These are phyloP conservation scores for Mallotus nudiflorus DNA, from an alignment of 345 rosid species.

Conservation along the genomic window DNA sequence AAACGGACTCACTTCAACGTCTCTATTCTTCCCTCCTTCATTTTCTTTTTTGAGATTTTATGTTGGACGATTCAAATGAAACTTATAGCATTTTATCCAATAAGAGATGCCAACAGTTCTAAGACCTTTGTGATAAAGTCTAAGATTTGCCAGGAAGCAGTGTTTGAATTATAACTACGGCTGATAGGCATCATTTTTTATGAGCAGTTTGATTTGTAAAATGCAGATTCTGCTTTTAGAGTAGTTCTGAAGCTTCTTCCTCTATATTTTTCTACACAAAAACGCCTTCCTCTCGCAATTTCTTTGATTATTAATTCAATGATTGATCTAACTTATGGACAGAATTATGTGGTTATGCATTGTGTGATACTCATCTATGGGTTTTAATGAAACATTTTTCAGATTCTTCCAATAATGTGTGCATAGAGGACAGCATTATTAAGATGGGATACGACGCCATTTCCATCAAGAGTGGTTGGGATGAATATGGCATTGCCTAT, in stretches of 20 bases:
- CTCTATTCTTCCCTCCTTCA: not conserved
- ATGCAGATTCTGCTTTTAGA: not conserved
- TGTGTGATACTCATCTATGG: not conserved
- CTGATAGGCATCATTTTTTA: not conserved
- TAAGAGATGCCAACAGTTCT: not conserved
- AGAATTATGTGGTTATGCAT: not conserved
- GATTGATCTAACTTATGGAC: not conserved
- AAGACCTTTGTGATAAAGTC: not conserved
- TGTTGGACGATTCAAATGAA: not conserved
- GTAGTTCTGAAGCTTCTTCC: not conserved
- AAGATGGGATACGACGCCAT: conserved; percentile 72
- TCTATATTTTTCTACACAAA: not conserved
- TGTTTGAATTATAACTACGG: not conserved
- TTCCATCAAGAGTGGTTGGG: conserved; percentile 95
- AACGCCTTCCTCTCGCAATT: not conserved
- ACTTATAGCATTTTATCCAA: not conserved
- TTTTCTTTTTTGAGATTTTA: not conserved
- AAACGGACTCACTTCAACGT: not conserved
- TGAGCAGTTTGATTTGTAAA: not conserved
- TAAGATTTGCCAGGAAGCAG: not conserved
- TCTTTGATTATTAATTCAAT: not conserved
- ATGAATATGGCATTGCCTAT: conserved; percentile 79
- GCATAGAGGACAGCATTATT: conserved; percentile 78
- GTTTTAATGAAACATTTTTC: conserved; percentile 20
- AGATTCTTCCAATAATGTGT: conserved; percentile 88